These are phyloP conservation scores for Cystofilobasidium capitatum DNA, from an alignment of 768 basidiomycete species.

Conservation along the genomic window DNA sequence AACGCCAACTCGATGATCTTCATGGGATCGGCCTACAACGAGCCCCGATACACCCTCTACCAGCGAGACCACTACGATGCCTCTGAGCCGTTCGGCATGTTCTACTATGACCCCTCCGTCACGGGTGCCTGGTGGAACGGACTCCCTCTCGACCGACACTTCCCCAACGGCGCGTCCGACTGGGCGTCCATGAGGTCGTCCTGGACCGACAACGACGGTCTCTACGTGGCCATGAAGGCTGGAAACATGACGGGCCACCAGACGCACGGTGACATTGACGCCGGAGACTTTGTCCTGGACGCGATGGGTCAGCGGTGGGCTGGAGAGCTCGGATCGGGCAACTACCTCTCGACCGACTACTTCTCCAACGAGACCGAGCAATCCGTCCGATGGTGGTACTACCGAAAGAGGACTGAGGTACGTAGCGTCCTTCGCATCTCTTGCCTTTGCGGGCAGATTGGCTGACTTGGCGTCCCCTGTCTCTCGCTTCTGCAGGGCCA, in stretches of 20 bases:
- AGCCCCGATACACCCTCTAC: conserved; percentile 69
- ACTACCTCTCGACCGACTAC: conserved; percentile 69
- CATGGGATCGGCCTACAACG: conserved; percentile 59
- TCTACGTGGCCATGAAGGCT: conserved; percentile 82
- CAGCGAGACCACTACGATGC: conserved; percentile 83
- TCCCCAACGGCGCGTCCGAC: conserved; percentile 58
- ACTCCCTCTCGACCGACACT: conserved; percentile 69
- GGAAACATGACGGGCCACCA: conserved; percentile 72
- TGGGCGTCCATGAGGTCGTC: conserved; percentile 88
- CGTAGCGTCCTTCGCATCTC: too few species aligned
- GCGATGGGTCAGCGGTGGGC: conserved; percentile 89
- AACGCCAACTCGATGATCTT: conserved; percentile 83
- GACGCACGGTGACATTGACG: conserved; percentile 90
- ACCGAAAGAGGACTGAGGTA: conserved; percentile 91
- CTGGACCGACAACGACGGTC: conserved; percentile 77
- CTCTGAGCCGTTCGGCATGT: conserved; percentile 71
- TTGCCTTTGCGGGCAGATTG: too few species aligned
- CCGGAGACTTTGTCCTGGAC: conserved; percentile 90
- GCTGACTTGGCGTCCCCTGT: too few species aligned
- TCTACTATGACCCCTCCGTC: conserved; percentile 82
- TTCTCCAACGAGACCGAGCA: conserved; percentile 64
- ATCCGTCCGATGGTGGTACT: conserved; percentile 75
- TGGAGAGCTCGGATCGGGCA: conserved; percentile 81
- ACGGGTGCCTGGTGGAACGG: conserved; percentile 88
- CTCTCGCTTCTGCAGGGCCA: too few species aligned